Conservation (phyloP, 352 stramenopile genomes). For the Pythium chondricola region DNA sequence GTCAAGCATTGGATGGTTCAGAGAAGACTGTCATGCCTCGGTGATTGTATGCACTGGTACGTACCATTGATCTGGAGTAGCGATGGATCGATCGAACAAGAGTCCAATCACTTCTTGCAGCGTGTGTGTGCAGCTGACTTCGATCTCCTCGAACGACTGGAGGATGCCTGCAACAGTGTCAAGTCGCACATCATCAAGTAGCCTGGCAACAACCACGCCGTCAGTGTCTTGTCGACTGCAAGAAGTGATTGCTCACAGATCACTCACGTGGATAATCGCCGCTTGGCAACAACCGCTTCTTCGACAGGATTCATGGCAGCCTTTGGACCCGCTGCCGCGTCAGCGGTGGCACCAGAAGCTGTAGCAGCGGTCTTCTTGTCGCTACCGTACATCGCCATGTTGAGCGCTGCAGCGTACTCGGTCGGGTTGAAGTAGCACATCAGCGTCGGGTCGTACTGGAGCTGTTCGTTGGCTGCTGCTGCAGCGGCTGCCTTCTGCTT, state of each 20-base stretch:
- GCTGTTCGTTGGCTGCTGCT: conserved; percentile 10
- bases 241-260: neutral
- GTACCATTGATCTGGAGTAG: conserved; percentile 47
- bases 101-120: conserved; percentile 60
- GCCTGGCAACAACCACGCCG: conserved; percentile 15
- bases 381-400: conserved; percentile 30
- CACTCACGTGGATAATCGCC: conserved; percentile 44
- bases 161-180: conserved; percentile 38
- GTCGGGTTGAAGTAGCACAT: conserved; percentile 76
- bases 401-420: conserved; percentile 62
- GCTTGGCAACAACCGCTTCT: conserved; percentile 52
- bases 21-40: neutral
- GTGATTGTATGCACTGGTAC: conserved; percentile 5
- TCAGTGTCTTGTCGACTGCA: neutral
- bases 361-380: conserved; percentile 9
- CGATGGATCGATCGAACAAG: conserved; percentile 72
- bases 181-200: conserved; percentile 50
- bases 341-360: neutral
- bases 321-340: conserved; percentile 1
- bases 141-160: conserved; percentile 48
- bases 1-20: neutral
- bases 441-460: conserved; percentile 69
- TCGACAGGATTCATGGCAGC: conserved; percentile 47
- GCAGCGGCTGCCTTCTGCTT: conserved; percentile 31
- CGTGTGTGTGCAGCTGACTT: conserved; percentile 64